Conservation (phyloP, 2,329 filamentous ascomycete species). For the Aspergillus clavatus region DNA sequence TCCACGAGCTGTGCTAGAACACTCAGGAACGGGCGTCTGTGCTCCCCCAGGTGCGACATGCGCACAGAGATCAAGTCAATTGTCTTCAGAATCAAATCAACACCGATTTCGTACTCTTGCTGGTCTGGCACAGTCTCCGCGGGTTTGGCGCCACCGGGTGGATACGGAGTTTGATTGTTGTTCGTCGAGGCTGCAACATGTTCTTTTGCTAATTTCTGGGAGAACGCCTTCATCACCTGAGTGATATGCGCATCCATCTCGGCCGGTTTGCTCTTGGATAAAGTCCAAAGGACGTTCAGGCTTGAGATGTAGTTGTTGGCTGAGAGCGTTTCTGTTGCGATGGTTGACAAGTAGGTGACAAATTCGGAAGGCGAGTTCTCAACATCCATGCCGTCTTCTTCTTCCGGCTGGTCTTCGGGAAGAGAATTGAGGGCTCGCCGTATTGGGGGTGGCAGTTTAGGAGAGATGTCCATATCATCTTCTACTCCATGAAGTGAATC, state of each 20-base stretch:
- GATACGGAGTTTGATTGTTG: conserved; percentile 45
- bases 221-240: conserved; percentile 87
- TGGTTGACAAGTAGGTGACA: conserved; percentile 73
- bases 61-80: conserved; percentile 87
- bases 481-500: conserved; percentile 79
- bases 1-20: conserved; percentile 93
- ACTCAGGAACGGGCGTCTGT: conserved; percentile 86
- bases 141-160: conserved; percentile 36
- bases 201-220: conserved; percentile 85
- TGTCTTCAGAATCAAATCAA: conserved; percentile 86
- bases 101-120: conserved; percentile 83
- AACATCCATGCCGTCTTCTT: conserved; percentile 75
- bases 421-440: conserved; percentile 83
- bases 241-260: conserved; percentile 86
- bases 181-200: conserved; percentile 71
- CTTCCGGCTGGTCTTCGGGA: conserved; percentile 73
- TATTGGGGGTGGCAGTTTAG: conserved; percentile 68
- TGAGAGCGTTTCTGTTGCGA: conserved; percentile 81
- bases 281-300: conserved; percentile 88
- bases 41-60: conserved; percentile 89
- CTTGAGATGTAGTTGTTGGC: conserved; percentile 77
- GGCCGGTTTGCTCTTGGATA: conserved; percentile 77
- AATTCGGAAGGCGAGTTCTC: conserved; percentile 78
- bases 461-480: conserved; percentile 63
- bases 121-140: conserved; percentile 51